These are phyloP conservation scores for Glonium stellatum DNA, from an alignment of 495 filamentous ascomycete genomes.

Conservation along the genomic window DNA sequence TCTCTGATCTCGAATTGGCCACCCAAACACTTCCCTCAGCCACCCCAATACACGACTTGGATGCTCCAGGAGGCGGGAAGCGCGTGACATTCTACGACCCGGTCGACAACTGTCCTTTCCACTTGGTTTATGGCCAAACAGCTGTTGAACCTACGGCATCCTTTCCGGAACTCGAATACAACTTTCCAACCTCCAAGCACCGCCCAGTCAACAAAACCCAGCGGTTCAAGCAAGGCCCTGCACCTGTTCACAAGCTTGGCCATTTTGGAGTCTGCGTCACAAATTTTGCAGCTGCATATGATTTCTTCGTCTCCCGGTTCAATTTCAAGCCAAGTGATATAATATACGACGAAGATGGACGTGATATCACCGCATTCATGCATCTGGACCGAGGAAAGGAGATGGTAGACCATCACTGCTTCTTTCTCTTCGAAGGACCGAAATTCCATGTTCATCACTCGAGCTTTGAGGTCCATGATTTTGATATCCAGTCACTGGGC, in stretches of 20 bases:
- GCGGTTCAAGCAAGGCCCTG: slow-evolving; percentile 47
- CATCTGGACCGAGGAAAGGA: slow-evolving; percentile 58
- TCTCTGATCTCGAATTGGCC: slow-evolving; percentile 35
- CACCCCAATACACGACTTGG: slow-evolving; percentile 44
- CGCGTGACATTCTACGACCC: slow-evolving; percentile 53
- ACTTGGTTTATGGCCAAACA: slow-evolving; percentile 51
- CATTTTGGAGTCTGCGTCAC: slow-evolving; percentile 63
- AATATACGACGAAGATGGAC: slow-evolving; percentile 33
- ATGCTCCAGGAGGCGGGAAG: slow-evolving; percentile 53
- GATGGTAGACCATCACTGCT: slow-evolving; percentile 62
- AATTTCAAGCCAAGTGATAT: slow-evolving; percentile 55
- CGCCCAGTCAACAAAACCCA: slow-evolving; percentile 6
- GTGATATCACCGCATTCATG: slow-evolving; percentile 54
- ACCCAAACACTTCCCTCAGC: slow-evolving; percentile 35
- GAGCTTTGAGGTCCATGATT: slow-evolving; percentile 69
- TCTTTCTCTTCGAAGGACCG: slow-evolving; percentile 53
- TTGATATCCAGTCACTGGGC: slow-evolving; percentile 65
- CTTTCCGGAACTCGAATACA: neutral
- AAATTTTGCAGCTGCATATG: slow-evolving; percentile 49
- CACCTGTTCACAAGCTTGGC: slow-evolving; percentile 65
- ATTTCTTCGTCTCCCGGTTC: slow-evolving; percentile 62
- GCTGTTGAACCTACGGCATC: slow-evolving; percentile 24
- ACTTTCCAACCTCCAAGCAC: neutral
- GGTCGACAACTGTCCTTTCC: slow-evolving; percentile 48
- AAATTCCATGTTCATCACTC: slow-evolving; percentile 65